A percentile compares a stretch with the other conserved stretches of the same genome.
These are phyloP conservation scores for Myxozyma monticola DNA, from an alignment of 805 yeast species.

Conservation along the genomic window DNA sequence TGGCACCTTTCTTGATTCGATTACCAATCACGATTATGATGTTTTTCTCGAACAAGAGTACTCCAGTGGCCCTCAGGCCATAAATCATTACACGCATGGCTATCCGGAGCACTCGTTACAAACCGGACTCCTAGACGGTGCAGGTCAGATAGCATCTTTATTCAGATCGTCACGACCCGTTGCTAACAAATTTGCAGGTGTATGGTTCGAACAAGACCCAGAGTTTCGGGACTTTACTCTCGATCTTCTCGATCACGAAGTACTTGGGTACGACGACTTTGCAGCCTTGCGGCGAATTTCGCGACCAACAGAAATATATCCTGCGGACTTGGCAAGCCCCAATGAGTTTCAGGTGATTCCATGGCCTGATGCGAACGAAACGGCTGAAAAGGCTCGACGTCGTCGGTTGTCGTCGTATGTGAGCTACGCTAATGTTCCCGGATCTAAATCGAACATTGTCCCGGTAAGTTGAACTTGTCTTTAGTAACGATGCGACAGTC, in stretches of 20 bases:
- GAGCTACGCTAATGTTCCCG: slow-evolving; percentile 19
- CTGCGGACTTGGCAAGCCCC: neutral
- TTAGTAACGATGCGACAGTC: neutral
- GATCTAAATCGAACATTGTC: slow-evolving; percentile 18
- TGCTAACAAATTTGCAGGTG: too few relatives aligned
- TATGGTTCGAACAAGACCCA: slow-evolving; percentile 18
- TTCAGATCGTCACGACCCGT: too few relatives aligned
- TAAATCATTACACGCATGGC: too few relatives aligned
- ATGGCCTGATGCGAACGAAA: slow-evolving; percentile 16
- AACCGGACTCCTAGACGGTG: too few relatives aligned
- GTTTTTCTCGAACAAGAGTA: too few relatives aligned
- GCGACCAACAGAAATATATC: slow-evolving; percentile 4
- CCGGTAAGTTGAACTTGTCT: slow-evolving; percentile 6
- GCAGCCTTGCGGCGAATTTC: slow-evolving; percentile 1
- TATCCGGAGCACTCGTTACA: too few relatives aligned
- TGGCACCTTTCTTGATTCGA: too few relatives aligned
- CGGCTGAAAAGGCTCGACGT: slow-evolving; percentile 17
- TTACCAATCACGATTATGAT: too few relatives aligned
- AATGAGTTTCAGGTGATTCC: slow-evolving; percentile 13
- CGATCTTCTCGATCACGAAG: slow-evolving; percentile 10
- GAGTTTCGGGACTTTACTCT: slow-evolving; percentile 19
- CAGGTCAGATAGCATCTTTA: too few relatives aligned
- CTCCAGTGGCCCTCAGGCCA: too few relatives aligned
- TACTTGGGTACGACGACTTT: slow-evolving; percentile 9
- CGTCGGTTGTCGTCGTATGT: slow-evolving; percentile 22